Base-by-base conservation (phyloP, 1,284 basidiomycete species). In the Ustilago nuda region DNA sequence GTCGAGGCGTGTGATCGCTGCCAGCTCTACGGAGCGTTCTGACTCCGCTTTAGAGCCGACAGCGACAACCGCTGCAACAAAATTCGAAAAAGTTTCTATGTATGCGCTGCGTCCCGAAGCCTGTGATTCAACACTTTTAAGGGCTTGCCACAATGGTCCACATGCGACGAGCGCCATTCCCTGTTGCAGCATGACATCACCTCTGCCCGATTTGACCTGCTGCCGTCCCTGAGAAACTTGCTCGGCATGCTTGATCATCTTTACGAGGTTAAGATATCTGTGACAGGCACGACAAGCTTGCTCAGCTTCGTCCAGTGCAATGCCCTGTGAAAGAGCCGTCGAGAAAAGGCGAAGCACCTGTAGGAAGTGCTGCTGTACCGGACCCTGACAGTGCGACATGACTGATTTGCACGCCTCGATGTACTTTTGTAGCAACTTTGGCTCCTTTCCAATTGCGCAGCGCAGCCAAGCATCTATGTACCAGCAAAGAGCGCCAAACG, bases 381-480 rank as follows among this genome's bases (percentile, higher is more conserved):
- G 57, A 32, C 50, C 17, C 2, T 54, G 48, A 5, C 57, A 56
- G 15, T 35, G 36, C 17, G 43, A 32, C 15, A 41, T 3, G 39
- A 61, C 32, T 4, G 11, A 37, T 4, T 27, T 41, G 27, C 70
- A 67, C 8, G 65, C 8, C 13, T 56, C 50, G 39, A 67, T n/a
- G 33, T 57, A 63, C 36, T 61, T 63, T n/a, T 23, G n/a, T 13
- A 74, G 51, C 32, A 65, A 46, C 1, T 45, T n/a, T 1, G 73
- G 60, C 56, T 76, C 68, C 37, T 76, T 76, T 4, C 39, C 52
- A 8, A 53, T 65, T 1, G 64, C 65, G 27, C 73, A 76, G 17
- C 61, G 57, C 19, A 68, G 51, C 73, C 73, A 76, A 27, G 61
- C 60, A 39, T 72, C 70, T 11, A 72, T 45, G 45, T 72, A 66